Evolutionary conservation across 192 early-diverging fungal genomes (phyloP).

Genomic region (Coemansia furcata): DNA sequence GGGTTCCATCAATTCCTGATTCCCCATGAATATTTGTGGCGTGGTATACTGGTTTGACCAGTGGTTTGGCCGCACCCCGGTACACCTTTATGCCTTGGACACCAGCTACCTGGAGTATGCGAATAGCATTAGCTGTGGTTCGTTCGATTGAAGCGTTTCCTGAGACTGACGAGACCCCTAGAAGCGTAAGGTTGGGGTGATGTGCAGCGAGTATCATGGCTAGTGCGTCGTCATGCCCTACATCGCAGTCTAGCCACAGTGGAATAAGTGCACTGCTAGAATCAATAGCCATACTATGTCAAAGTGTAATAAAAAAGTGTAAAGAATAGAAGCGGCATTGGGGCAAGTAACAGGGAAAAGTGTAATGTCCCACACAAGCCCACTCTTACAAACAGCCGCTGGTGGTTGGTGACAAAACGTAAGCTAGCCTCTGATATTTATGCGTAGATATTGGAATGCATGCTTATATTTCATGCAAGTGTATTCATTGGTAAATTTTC

Average conservation of each 20-base stretch:
- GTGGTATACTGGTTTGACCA: conserved; percentile 12
- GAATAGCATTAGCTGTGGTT: conserved; percentile 25
- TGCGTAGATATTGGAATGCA: background rate
- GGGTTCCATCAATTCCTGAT: conserved; percentile 14
- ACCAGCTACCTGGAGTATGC: conserved; percentile 23
- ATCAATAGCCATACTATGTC: background rate
- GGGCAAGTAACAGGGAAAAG: background rate
- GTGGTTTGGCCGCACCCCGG: conserved; percentile 25
- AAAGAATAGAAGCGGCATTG: background rate
- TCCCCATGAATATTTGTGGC: conserved; percentile 19
- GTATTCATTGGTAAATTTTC: background rate
- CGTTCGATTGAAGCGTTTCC: conserved; percentile 21
- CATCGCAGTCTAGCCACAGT: conserved; percentile 43
- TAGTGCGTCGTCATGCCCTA: conserved; percentile 40
- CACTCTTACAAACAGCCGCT: background rate
- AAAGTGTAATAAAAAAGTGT: background rate
- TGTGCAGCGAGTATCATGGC: conserved; percentile 31
- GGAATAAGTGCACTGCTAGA: conserved; percentile 1
- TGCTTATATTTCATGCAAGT: background rate
- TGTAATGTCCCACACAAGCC: background rate
- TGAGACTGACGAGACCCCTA: conserved; percentile 28
- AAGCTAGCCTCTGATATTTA: background rate
- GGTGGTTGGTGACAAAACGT: background rate
- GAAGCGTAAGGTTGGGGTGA: conserved; percentile 22
- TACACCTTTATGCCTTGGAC: conserved; percentile 27